A percentile compares a stretch with the other conserved stretches of the same genome.
Conservation (phyloP, 192 early-diverging fungal genomes). For the Entrophospora sp. region DNA sequence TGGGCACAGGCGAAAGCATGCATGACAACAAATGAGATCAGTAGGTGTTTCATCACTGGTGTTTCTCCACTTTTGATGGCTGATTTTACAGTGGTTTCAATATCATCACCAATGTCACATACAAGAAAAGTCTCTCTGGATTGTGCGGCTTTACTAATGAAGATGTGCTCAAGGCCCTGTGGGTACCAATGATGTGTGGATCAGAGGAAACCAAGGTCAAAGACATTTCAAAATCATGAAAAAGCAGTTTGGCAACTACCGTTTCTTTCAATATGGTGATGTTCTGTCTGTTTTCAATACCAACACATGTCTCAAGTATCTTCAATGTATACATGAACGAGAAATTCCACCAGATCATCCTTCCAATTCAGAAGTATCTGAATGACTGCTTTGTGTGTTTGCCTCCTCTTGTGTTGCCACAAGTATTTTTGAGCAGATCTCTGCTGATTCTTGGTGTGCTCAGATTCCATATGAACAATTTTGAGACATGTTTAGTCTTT, state of each 20-base stretch:
- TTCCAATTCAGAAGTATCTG: conserved; percentile 27
- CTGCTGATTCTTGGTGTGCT: conserved; percentile 5
- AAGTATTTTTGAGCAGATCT: conserved; percentile 17
- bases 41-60: conserved; percentile 30
- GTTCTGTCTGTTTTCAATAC: conserved; percentile 24
- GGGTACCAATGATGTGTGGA: conserved; percentile 1
- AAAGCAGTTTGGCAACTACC: conserved; percentile 21
- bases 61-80: conserved; percentile 30
- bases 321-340: conserved; percentile 11
- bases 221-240: conserved; percentile 23
- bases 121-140: conserved; percentile 11
- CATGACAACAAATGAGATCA: conserved; percentile 19
- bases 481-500: conserved; percentile 14
- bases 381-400: conserved; percentile 21
- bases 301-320: conserved; percentile 28
- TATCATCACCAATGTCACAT: conserved; percentile 23
- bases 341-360: conserved; percentile 14
- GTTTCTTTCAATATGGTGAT: conserved; percentile 8
- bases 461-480: conserved; percentile 1
- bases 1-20: conserved; percentile 27
- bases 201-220: conserved; percentile 6
- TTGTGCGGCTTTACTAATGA: conserved; percentile 24
- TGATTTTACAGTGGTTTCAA: conserved; percentile 29
- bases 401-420: conserved; percentile 25
- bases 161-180: conserved; percentile 23